A percentile compares a stretch with the other conserved stretches of the same genome.
Evolutionary conservation across 192 early-diverging fungal genomes (phyloP).

Genomic region (Coemansia sp.): DNA sequence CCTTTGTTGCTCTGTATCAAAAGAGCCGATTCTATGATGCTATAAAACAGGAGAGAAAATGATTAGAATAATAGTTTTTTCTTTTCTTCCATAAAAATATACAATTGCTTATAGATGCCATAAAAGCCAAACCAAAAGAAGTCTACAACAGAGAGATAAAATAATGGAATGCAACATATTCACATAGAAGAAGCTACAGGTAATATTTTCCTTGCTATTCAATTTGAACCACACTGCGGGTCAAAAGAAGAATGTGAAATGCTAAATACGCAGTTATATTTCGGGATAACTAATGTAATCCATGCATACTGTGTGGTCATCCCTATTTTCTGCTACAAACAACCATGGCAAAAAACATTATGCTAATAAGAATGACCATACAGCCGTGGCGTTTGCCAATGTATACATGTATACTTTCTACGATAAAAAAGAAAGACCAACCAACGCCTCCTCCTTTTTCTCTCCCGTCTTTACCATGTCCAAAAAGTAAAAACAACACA

Average conservation of each 20-base stretch:
- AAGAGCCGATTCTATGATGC: too few relatives aligned
- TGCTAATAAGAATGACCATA: background rate
- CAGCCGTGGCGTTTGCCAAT: constrained; percentile 1
- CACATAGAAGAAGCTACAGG: background rate
- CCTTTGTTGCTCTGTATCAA: background rate
- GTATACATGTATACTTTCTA: background rate
- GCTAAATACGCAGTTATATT: constrained; percentile 3
- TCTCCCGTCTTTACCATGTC: background rate
- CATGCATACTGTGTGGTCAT: background rate
- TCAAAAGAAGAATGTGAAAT: background rate
- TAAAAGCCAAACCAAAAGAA: too few relatives aligned
- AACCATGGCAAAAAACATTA: background rate
- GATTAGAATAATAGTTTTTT: too few relatives aligned
- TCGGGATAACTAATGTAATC: constrained; percentile 4
- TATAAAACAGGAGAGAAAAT: too few relatives aligned
- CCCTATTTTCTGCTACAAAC: background rate
- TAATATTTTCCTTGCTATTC: background rate
- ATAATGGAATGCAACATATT: background rate
- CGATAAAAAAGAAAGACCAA: background rate
- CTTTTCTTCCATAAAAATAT: too few relatives aligned
- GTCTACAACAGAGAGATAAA: background rate
- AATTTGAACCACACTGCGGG: background rate
- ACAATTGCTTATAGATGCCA: too few relatives aligned
- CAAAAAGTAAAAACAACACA: background rate
- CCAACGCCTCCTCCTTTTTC: background rate